phyloP scores from a whole-genome alignment of 129 eudicot species.

The Chrysanthemum seticuspe region DNA sequence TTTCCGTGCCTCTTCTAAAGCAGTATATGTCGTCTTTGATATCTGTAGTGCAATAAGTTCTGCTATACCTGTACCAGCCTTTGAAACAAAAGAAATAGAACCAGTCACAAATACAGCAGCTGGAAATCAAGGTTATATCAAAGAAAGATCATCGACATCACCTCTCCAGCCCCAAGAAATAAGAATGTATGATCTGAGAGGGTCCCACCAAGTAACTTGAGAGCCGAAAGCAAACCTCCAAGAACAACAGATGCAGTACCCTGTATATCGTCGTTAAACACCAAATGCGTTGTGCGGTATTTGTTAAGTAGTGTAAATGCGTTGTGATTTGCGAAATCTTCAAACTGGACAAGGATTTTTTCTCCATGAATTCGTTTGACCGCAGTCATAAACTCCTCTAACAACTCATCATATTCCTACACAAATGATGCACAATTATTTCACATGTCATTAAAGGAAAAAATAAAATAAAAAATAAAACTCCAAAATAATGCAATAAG shows the following conservation, averaged over 20 bases:
- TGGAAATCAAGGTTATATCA: too few species aligned
- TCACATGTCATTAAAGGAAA: too few species aligned
- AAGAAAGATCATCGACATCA: constrained; percentile 14
- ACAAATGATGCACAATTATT: too few species aligned
- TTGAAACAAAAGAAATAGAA: constrained; percentile 21
- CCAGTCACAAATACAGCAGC: neutral
- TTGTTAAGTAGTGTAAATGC: constrained; percentile 7
- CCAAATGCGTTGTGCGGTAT: constrained; percentile 80
- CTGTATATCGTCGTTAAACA: constrained; percentile 96
- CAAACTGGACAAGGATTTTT: too few species aligned
- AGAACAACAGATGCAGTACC: constrained; percentile 88
- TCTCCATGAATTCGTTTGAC: too few species aligned
- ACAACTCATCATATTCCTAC: too few species aligned
- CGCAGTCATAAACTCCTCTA: too few species aligned
- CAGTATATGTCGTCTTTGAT: constrained; percentile 54
- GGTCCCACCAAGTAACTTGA: constrained; percentile 60
- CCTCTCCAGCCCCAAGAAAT: constrained; percentile 94
- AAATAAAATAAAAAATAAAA: too few species aligned
- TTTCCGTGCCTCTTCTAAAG: constrained; percentile 69
- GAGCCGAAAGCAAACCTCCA: constrained; percentile 63
- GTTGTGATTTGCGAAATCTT: too few species aligned
- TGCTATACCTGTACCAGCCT: constrained; percentile 99
- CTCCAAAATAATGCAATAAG: too few species aligned
- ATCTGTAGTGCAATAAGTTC: constrained; percentile 95
- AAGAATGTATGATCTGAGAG: constrained; percentile 75